A percentile compares a stretch with the other conserved stretches of the same genome.
These are phyloP conservation scores for Yamadazyma blattariae DNA, from an alignment of 1,139 yeast species.

Conservation along the genomic window DNA sequence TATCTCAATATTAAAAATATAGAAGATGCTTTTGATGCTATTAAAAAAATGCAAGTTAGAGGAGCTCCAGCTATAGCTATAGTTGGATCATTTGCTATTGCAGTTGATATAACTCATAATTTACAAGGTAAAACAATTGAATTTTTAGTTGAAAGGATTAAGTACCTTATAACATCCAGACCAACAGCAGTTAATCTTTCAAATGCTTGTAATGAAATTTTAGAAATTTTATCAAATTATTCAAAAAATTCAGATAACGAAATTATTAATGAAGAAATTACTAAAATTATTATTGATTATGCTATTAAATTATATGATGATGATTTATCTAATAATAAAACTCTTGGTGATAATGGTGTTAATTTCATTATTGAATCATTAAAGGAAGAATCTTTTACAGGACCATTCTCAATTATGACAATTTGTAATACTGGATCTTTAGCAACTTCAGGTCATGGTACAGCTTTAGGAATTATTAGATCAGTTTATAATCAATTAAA, in stretches of 20 bases:
- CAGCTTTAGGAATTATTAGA: constrained; percentile 89
- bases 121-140: constrained; percentile 19
- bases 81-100: constrained; percentile 84
- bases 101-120: constrained; percentile 54
- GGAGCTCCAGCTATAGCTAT: constrained; percentile 99
- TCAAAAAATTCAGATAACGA: constrained; percentile 9
- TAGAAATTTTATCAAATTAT: constrained; percentile 21
- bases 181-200: constrained; percentile 95
- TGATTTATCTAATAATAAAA: constrained; percentile 72
- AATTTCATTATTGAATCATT: constrained; percentile 55
- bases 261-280: constrained; percentile 26
- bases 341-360: constrained; percentile 80
- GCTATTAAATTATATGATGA: constrained; percentile 64
- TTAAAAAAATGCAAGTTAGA: constrained; percentile 88
- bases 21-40: constrained; percentile 76
- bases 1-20: constrained; percentile 60
- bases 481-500: constrained; percentile 52
- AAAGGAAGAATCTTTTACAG: constrained; percentile 47
- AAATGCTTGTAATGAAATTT: constrained; percentile 69
- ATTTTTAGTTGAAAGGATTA: constrained; percentile 48
- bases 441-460: constrained; percentile 97
- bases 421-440: constrained; percentile 86
- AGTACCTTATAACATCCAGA: constrained; percentile 70
- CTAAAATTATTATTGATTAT: constrained; percentile 42
- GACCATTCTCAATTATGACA: constrained; percentile 78